Evolutionary conservation across 805 yeast species (phyloP).

Genomic region (Candida ascalaphidarum): DNA sequence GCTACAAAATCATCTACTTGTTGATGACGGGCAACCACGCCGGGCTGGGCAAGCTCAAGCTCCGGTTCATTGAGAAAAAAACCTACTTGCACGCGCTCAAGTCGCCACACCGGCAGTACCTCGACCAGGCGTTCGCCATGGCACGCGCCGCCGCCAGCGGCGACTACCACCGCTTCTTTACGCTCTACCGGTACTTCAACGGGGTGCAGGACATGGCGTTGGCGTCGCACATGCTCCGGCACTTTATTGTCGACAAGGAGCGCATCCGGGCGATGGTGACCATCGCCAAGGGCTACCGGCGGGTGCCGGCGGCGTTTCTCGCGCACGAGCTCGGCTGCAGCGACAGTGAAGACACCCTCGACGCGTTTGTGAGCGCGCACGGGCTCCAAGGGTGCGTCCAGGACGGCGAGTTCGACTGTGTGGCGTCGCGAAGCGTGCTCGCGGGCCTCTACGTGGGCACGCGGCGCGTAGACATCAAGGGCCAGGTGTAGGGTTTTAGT

Average conservation of each 20-base stretch:
- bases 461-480: slow-evolving; percentile 78
- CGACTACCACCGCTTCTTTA: slow-evolving; percentile 8
- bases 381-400: slow-evolving; percentile 22
- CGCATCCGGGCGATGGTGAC: slow-evolving; percentile 47
- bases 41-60: slow-evolving; percentile 39
- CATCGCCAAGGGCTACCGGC: slow-evolving; percentile 50
- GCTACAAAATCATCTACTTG: slow-evolving; percentile 68
- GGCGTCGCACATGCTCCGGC: slow-evolving; percentile 13
- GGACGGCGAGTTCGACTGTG: slow-evolving; percentile 22
- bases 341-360: slow-evolving; percentile 17
- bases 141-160: slow-evolving; percentile 3
- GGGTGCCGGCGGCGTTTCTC: slow-evolving; percentile 29
- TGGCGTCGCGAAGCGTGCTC: slow-evolving; percentile 24
- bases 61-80: slow-evolving; percentile 1
- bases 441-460: slow-evolving; percentile 29
- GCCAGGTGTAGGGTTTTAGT: slow-evolving; percentile 48
- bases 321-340: slow-evolving; percentile 17
- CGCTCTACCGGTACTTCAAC: slow-evolving; percentile 38
- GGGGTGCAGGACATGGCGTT: slow-evolving; percentile 7
- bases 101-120: too few species aligned
- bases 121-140: slow-evolving; percentile 6
- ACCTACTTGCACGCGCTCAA: too few species aligned
- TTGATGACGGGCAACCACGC: slow-evolving; percentile 61
- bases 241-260: slow-evolving; percentile 49
- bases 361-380: slow-evolving; percentile 33